Base-by-base conservation (phyloP, 306 rosid genomes). In the Medicago arabica region DNA sequence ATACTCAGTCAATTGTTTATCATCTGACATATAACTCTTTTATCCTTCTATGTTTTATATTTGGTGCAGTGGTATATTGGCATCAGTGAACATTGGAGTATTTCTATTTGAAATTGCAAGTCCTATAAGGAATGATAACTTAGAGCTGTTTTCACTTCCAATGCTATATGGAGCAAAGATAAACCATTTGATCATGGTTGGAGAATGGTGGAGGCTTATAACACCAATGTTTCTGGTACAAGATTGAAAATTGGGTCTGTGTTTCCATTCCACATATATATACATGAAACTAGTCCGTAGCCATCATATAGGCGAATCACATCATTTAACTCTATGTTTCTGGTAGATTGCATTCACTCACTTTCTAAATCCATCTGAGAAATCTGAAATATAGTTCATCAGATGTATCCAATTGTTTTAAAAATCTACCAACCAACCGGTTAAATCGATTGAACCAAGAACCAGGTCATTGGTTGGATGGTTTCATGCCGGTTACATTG, bases 221-320 rank as follows among this genome's bases (percentile, higher is more conserved):
- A 94, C 97, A 75, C 98, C 98, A 68, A 92, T 94, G 96, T 94
- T 94, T 94, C 98, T 94, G 98, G 98, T 94, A 91, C 98, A 91
- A 76, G 81, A 80, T 84, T 84, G 88, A 85, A 75, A 81, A 81
- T 47, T 94, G 86, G 97, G 95, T 92, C 85, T 67, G 93, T 94
- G 84, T 85, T 91, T 87, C 87, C 79, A 71, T 93, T 91, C 92
- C 49, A 75, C 75, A 50, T 57, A 70, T 65, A 57, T 57, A 31
- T 31, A 31, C 28, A 23, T 2, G 28, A 23, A 23, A 23, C 28
- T 23, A 23, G 28, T 23, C 28, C 1, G 23, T 23, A 23, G 28
- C 2, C 28, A 23, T 23, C 28, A 23, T 23, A 5, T 31, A 31
- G 36, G 36, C 5, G 16, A 46, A 46, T 46, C 51, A 46, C 51